These are phyloP conservation scores for Isabelozyma heimii DNA, from an alignment of 805 yeast genomes.

Conservation along the genomic window DNA sequence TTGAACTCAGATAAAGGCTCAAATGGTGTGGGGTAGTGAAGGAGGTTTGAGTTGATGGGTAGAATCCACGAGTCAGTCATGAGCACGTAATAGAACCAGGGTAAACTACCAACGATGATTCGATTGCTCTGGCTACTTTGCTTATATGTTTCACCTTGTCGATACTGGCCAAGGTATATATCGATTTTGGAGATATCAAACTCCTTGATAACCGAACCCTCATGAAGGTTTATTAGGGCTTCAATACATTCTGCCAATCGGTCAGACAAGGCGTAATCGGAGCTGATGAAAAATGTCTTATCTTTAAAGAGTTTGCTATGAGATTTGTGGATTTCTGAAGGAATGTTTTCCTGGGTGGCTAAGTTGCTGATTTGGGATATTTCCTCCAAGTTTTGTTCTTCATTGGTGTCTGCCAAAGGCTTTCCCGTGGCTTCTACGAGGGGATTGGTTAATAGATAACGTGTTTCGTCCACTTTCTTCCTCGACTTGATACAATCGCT, in stretches of 20 bases:
- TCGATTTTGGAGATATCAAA: slow-evolving; percentile 20
- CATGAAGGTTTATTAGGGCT: slow-evolving; percentile 46
- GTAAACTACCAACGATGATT: slow-evolving; percentile 58
- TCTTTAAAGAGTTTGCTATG: slow-evolving; percentile 29
- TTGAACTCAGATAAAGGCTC: slow-evolving; percentile 53
- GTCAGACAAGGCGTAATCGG: slow-evolving; percentile 55
- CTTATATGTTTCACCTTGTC: slow-evolving; percentile 56
- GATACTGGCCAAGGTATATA: slow-evolving; percentile 58
- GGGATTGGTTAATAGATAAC: slow-evolving; percentile 46
- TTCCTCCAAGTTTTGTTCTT: neutral
- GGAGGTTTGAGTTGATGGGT: slow-evolving; percentile 52
- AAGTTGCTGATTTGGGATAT: neutral
- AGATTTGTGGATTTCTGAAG: neutral
- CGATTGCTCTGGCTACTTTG: slow-evolving; percentile 40
- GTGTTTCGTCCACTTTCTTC: slow-evolving; percentile 48
- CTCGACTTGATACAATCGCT: slow-evolving; percentile 62
- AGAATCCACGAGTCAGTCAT: slow-evolving; percentile 51
- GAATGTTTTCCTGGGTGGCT: neutral
- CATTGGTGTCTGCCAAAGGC: neutral
- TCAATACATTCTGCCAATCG: slow-evolving; percentile 37
- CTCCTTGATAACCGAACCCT: slow-evolving; percentile 46
- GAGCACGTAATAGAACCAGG: slow-evolving; percentile 74
- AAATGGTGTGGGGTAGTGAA: slow-evolving; percentile 68
- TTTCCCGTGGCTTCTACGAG: neutral
- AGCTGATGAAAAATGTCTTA: slow-evolving; percentile 49